Conservation (phyloP, 495 filamentous ascomycete species). For the Haplographium delicatum region DNA sequence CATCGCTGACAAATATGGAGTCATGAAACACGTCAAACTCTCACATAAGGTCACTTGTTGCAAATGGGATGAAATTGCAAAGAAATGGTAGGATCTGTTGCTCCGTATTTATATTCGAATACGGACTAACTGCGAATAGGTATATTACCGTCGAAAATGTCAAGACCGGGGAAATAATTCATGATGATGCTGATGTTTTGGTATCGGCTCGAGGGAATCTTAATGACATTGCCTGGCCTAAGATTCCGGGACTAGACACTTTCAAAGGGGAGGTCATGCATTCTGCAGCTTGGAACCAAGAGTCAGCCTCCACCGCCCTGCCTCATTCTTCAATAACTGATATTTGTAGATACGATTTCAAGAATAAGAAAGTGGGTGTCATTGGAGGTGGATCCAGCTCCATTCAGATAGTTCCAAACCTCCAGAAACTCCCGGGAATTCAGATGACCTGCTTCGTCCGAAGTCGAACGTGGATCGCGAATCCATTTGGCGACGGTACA, state of each 20-base stretch:
- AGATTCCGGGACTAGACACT: conserved; percentile 35
- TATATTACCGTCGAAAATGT: conserved; percentile 33
- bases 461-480: conserved; percentile 65
- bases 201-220: conserved; percentile 36
- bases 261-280: conserved; percentile 42
- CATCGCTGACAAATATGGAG: conserved; percentile 54
- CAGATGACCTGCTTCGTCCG: conserved; percentile 59
- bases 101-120: not conserved
- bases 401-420: conserved; percentile 47
- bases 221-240: conserved; percentile 39
- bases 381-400: conserved; percentile 53
- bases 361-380: conserved; percentile 40
- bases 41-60: conserved; percentile 42
- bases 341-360: conserved; percentile 30
- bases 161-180: conserved; percentile 15
- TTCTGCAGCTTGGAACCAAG: conserved; percentile 46
- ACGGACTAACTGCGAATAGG: conserved; percentile 1
- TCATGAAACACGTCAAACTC: conserved; percentile 47
- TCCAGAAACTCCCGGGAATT: conserved; percentile 42
- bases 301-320: conserved; percentile 8
- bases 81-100: conserved; percentile 40
- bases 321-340: not conserved
- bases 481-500: conserved; percentile 37
- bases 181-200: conserved; percentile 21
- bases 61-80: conserved; percentile 42